Percentiles rank a stretch among this genome's conserved stretches.
These are phyloP conservation scores for Kluyveromyces lactis DNA, from an alignment of 805 yeast species.

Conservation along the genomic window DNA sequence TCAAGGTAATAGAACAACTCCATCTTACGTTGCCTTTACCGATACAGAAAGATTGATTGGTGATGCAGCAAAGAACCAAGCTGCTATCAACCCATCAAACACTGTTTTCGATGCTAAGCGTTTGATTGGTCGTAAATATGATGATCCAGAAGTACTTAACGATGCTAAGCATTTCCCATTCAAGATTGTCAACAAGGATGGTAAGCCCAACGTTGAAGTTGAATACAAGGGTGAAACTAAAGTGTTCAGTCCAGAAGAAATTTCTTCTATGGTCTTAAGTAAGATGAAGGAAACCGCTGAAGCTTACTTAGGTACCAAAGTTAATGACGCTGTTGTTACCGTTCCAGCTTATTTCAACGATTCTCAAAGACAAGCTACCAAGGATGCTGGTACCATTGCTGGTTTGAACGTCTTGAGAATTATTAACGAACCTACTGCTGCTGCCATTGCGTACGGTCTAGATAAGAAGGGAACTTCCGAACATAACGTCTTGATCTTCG, in stretches of 20 bases:
- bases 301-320: conserved; percentile 70
- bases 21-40: conserved; percentile 92
- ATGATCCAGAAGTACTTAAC: conserved; percentile 67
- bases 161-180: conserved; percentile 86
- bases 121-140: conserved; percentile 82
- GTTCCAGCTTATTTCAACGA: conserved; percentile 97
- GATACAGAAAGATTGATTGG: conserved; percentile 90
- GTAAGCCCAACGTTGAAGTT: conserved; percentile 76
- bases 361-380: conserved; percentile 97
- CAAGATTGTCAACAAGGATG: conserved; percentile 61
- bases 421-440: conserved; percentile 96
- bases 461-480: conserved; percentile 70
- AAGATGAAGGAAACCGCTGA: conserved; percentile 93
- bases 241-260: conserved; percentile 88
- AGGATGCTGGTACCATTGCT: conserved; percentile 95
- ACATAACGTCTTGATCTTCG: conserved; percentile 85
- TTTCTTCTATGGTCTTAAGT: conserved; percentile 83
- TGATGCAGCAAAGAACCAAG: conserved; percentile 97
- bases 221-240: conserved; percentile 79
- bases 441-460: conserved; percentile 94
- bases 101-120: conserved; percentile 91
- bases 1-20: conserved; percentile 98
- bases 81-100: conserved; percentile 85
- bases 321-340: conserved; percentile 87
- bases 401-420: conserved; percentile 92